Evolutionary conservation across 106 monocot genomes (phyloP).

Genomic region (Hemerocallis citrina): DNA sequence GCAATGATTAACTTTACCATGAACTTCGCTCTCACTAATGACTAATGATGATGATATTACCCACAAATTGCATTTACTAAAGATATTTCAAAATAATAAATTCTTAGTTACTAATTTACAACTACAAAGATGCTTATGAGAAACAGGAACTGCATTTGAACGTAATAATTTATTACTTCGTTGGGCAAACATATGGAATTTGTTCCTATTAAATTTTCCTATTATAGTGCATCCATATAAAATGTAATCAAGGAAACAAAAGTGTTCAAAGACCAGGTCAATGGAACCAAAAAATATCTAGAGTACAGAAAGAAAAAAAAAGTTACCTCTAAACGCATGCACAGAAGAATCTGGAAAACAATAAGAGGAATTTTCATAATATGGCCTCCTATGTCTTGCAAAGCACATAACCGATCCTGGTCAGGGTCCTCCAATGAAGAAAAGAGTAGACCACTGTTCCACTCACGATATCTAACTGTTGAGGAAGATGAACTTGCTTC

Average conservation of each 20-base stretch:
- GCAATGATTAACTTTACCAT: too few species aligned
- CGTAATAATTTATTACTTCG: background rate
- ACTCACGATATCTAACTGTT: slow-evolving; percentile 59
- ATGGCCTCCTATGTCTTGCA: slow-evolving; percentile 91
- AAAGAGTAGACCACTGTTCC: slow-evolving; percentile 64
- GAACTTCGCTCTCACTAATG: too few species aligned
- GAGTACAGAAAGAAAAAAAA: background rate
- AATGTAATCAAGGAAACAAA: background rate
- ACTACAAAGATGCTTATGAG: too few species aligned
- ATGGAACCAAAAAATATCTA: background rate
- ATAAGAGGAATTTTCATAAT: slow-evolving; percentile 92
- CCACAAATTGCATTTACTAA: too few species aligned
- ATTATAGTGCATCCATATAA: background rate
- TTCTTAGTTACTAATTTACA: too few species aligned
- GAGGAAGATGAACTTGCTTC: slow-evolving; percentile 87
- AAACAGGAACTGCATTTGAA: background rate
- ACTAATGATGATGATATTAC: too few species aligned
- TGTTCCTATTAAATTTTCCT: background rate
- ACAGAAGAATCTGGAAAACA: slow-evolving; percentile 75
- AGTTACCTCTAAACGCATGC: slow-evolving; percentile 86
- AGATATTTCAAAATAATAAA: too few species aligned
- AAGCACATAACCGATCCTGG: slow-evolving; percentile 55
- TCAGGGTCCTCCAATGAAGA: slow-evolving; percentile 71
- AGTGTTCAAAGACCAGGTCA: background rate
- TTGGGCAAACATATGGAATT: background rate